These are phyloP conservation scores for Cichorium intybus DNA, from an alignment of 140 eudicot genomes.

Conservation along the genomic window DNA sequence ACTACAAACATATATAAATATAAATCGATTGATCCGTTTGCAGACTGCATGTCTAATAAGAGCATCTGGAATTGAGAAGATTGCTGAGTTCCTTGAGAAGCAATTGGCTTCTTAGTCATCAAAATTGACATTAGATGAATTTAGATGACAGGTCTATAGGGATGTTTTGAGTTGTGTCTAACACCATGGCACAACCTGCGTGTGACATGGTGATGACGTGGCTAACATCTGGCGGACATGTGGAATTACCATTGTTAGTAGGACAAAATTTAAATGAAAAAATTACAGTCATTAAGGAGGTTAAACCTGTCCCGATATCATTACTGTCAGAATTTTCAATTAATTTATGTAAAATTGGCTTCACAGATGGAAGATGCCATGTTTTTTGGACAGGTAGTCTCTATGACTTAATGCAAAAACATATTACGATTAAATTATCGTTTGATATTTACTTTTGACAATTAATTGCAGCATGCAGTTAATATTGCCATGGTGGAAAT, in stretches of 20 bases:
- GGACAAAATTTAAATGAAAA: no score
- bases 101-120: no score
- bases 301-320: constrained; percentile 56
- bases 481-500: constrained; percentile 69
- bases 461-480: constrained; percentile 49
- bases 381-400: constrained; percentile 64
- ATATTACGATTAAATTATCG: no score
- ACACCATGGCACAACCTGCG: constrained; percentile 78
- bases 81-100: no score
- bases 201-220: constrained; percentile 64
- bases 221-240: constrained; percentile 57
- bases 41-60: no score
- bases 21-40: no score
- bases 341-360: constrained; percentile 60
- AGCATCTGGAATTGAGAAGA: no score
- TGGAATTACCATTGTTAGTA: constrained; percentile 58
- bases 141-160: constrained; percentile 74
- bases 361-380: constrained; percentile 59
- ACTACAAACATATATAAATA: no score
- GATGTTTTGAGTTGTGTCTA: constrained; percentile 71
- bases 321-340: constrained; percentile 61
- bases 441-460: not conserved
- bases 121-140: constrained; percentile 69
- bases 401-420: no score
- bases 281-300: constrained; percentile 59